These are phyloP conservation scores for Penstemon barbatus DNA, from an alignment of 257 asterid species.

Conservation along the genomic window DNA sequence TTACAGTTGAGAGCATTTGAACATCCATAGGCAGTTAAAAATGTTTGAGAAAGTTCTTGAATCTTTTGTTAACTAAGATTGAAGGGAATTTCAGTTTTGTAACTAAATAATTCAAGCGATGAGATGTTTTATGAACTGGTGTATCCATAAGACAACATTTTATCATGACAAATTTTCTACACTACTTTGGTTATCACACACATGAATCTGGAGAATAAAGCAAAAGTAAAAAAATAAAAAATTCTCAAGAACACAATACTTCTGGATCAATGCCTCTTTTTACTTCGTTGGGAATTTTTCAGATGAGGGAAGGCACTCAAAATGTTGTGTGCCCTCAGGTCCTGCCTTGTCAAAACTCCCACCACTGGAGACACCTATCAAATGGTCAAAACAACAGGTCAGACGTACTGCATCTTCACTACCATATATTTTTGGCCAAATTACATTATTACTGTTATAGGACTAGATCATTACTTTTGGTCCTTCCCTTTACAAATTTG, in stretches of 20 bases:
- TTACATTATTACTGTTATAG: neutral
- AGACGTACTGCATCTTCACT: neutral
- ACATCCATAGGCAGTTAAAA: slow-evolving; percentile 18
- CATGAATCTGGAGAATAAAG: slow-evolving; percentile 35
- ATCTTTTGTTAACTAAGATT: slow-evolving; percentile 18
- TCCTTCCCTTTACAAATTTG: too few relatives aligned
- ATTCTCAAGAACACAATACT: slow-evolving; percentile 27
- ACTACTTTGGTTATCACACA: slow-evolving; percentile 24
- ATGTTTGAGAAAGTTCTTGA: slow-evolving; percentile 13
- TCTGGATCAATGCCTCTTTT: slow-evolving; percentile 50
- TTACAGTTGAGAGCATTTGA: slow-evolving; percentile 29
- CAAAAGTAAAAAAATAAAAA: slow-evolving; percentile 25
- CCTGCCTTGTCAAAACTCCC: slow-evolving; percentile 94
- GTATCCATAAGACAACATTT: slow-evolving; percentile 17
- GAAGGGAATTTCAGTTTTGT: slow-evolving; percentile 2
- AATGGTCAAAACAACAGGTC: slow-evolving; percentile 33
- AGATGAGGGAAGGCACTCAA: slow-evolving; percentile 73
- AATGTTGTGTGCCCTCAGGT: slow-evolving; percentile 79
- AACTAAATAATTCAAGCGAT: slow-evolving; percentile 28
- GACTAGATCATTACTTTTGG: too few relatives aligned
- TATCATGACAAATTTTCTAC: slow-evolving; percentile 29
- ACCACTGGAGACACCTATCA: slow-evolving; percentile 69
- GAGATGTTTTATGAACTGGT: slow-evolving; percentile 25
- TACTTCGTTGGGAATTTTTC: slow-evolving; percentile 46
- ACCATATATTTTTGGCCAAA: slow-evolving; percentile 5